Evolutionary conservation across 305 asterid genomes (phyloP), one percentile per base, ranked within the genome.

Genomic region (Fraxinus baroniana): DNA sequence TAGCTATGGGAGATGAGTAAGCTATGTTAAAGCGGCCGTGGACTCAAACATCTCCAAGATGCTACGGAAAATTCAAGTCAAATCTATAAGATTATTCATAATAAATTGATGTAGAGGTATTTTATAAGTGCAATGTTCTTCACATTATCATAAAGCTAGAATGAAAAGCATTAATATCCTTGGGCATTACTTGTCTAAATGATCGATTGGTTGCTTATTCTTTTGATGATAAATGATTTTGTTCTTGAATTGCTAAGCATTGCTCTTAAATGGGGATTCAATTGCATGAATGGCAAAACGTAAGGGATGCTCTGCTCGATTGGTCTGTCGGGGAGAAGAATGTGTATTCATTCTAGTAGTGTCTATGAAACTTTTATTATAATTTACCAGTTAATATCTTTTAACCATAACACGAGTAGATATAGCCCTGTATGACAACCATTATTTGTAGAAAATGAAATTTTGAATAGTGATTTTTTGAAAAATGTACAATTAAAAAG

Each of bases 1-100:
- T 94, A 89, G 99, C 99, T 77, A 83, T 95, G 99, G 97, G 88
- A 77, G 99, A 95, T 78, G 99, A 95, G 87, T 95, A 88, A 86
- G 75, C 74, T 66, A 3, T 26, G 36, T 10, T 8, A 10, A 24
- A 64, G 28, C 2, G 28, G 17, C 28, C 33, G 33, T 24, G 15
- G 72, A 24, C 35, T 64, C 35, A 1, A 24, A 12, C 35, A 24
- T 4, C 74, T 12, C 8, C 74, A 26, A 9, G 74, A 66, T 9
- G 36, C 36, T 26, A 66, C 35, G 10, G 71, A 60, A 20, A 20
- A 60, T 20, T 20, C 30, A 22, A 60, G 32, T 8, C 15, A 60
- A 60, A 7, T 26, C 0, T 66, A 26, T 10, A 66, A 66, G n/a
- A 10, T 28, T 66, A 10, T 0, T 3, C 36, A 66, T 64, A 10